A percentile compares a stretch with the other conserved stretches of the same genome.
Conservation (phyloP, 2,329 filamentous ascomycete genomes). For the Colletotrichum spaethianum region DNA sequence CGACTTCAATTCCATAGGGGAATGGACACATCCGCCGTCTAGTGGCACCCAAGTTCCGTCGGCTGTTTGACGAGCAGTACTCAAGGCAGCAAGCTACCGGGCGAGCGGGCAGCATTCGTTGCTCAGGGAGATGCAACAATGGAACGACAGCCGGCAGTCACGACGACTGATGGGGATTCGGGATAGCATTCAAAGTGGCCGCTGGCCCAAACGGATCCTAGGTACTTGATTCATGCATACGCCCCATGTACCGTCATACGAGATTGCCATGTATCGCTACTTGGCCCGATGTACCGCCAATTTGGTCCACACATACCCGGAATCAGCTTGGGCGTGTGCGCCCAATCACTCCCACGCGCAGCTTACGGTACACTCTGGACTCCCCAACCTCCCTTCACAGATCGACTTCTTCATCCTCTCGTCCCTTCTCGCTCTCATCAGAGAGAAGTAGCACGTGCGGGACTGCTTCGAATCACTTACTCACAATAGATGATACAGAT, state of each 20-base stretch:
- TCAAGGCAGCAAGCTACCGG: slow-evolving; percentile 5
- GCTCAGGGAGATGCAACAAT: slow-evolving; percentile 33
- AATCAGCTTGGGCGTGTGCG: slow-evolving; percentile 25
- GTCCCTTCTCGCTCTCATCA: neutral
- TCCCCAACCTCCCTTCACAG: slow-evolving; percentile 22
- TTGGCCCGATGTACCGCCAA: slow-evolving; percentile 42
- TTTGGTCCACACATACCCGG: slow-evolving; percentile 31
- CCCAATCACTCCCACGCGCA: slow-evolving; percentile 36
- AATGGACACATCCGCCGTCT: neutral
- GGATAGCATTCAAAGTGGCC: slow-evolving; percentile 7
- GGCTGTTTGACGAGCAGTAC: slow-evolving; percentile 9
- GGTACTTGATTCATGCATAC: slow-evolving; percentile 49
- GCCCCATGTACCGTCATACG: slow-evolving; percentile 47
- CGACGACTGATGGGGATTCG: slow-evolving; percentile 27
- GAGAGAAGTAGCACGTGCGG: slow-evolving; percentile 3
- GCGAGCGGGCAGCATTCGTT: slow-evolving; percentile 12
- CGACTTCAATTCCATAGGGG: slow-evolving; percentile 5
- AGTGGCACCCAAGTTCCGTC: slow-evolving; percentile 7
- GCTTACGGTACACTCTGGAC: slow-evolving; percentile 27
- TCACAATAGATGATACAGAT: slow-evolving; percentile 5
- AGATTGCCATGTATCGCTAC: slow-evolving; percentile 48
- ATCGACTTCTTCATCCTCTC: neutral
- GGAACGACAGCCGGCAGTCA: slow-evolving; percentile 33
- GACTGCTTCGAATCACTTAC: neutral
- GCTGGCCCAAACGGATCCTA: slow-evolving; percentile 32